A percentile compares a stretch with the other conserved stretches of the same genome.
Conservation (phyloP, 2,329 filamentous ascomycete species). For the Cladosporium sp. region DNA sequence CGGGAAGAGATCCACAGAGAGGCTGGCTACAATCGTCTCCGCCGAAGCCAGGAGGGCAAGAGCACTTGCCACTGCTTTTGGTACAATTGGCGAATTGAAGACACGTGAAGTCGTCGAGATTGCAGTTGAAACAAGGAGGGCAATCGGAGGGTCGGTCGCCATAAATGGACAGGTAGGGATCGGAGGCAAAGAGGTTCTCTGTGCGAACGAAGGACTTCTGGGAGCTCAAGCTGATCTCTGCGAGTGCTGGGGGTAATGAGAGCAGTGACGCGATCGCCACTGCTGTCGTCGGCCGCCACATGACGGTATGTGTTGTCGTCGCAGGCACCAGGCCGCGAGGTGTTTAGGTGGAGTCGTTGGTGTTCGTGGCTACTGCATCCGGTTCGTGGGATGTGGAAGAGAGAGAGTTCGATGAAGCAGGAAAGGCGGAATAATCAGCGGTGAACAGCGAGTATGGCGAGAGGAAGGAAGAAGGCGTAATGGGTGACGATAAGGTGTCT, state of each 20-base stretch:
- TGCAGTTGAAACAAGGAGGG: constrained; percentile 95
- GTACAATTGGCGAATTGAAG: constrained; percentile 89
- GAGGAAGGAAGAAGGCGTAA: background rate
- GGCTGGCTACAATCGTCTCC: constrained; percentile 91
- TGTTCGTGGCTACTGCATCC: constrained; percentile 3
- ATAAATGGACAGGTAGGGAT: constrained; percentile 58
- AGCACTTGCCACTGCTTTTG: constrained; percentile 86
- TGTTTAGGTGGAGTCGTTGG: background rate
- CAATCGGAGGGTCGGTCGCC: constrained; percentile 74
- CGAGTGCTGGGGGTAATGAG: constrained; percentile 24
- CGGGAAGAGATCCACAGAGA: constrained; percentile 83
- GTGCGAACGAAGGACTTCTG: constrained; percentile 17
- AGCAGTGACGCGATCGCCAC: constrained; percentile 28
- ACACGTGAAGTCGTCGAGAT: constrained; percentile 87
- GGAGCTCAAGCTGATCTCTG: constrained; percentile 20
- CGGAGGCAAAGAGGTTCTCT: constrained; percentile 17
- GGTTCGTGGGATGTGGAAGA: background rate
- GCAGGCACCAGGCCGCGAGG: constrained; percentile 14
- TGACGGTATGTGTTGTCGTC: constrained; percentile 21
- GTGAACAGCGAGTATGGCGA: background rate
- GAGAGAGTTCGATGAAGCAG: background rate
- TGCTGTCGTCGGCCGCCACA: constrained; percentile 29
- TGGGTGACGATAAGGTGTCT: background rate
- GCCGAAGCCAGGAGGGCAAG: constrained; percentile 88
- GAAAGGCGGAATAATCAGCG: background rate